Percentiles rank a stretch among this genome's conserved stretches.
Conservation (phyloP, 164 flowering plant species). For the Paratinospora sagittata region DNA sequence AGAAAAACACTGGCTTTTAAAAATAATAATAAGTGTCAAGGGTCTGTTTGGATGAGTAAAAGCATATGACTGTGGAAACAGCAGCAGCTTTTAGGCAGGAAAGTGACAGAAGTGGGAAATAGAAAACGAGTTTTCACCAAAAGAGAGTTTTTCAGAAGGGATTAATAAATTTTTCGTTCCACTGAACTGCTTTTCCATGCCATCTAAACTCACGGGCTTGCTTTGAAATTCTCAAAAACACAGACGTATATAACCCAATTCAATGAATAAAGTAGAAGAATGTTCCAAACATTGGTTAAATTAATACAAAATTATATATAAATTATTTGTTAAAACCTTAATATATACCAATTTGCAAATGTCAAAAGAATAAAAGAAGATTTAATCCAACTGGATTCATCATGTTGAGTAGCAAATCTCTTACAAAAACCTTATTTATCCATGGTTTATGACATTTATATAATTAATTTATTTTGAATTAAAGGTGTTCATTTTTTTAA, state of each 20-base stretch:
- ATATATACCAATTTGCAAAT: neutral
- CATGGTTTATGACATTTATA: no score
- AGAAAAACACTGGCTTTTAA: no score
- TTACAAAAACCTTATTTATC: no score
- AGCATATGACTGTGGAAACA: neutral
- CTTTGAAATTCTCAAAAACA: constrained; percentile 24
- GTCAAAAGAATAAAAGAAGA: no score
- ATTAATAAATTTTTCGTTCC: constrained; percentile 21
- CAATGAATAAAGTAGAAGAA: constrained; percentile 18
- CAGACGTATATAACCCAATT: neutral
- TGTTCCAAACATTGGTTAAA: constrained; percentile 23
- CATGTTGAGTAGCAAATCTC: no score
- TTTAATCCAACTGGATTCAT: no score
- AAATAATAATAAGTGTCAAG: no score
- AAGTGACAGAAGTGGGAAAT: constrained; percentile 16
- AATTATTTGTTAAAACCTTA: no score
- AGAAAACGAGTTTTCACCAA: constrained; percentile 21
- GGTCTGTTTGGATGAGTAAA: neutral
- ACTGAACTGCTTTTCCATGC: constrained; percentile 20
- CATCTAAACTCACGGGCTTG: constrained; percentile 32
- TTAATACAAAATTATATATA: no score
- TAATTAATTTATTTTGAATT: no score
- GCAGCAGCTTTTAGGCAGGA: neutral
- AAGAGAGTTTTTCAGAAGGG: constrained; percentile 12
- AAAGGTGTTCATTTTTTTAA: no score